Percentiles rank a stretch among this genome's conserved stretches.
Evolutionary conservation across 345 rosid species (phyloP).

Genomic region (Eucalyptus globulus): DNA sequence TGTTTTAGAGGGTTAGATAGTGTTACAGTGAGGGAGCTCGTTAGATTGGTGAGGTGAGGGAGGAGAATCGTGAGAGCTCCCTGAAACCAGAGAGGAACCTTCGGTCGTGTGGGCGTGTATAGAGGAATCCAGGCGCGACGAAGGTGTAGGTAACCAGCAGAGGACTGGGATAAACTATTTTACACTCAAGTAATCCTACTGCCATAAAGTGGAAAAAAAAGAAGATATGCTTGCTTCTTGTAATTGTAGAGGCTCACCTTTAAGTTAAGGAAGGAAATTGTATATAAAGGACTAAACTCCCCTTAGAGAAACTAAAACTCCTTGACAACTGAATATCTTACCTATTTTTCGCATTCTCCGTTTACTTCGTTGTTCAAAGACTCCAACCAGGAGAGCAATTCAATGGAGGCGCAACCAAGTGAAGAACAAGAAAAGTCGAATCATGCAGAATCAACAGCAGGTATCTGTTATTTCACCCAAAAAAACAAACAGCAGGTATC

Average conservation of each 20-base stretch:
- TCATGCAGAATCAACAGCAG: background rate
- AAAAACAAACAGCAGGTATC: background rate
- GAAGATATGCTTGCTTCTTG: background rate
- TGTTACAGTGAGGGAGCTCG: background rate
- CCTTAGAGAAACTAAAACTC: background rate
- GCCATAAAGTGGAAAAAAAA: background rate
- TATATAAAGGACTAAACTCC: background rate
- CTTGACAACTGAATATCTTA: background rate
- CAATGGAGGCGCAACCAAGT: background rate
- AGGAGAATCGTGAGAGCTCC: no score
- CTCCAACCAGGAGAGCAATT: background rate
- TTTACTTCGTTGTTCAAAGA: background rate
- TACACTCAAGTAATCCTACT: background rate
- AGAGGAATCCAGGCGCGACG: no score
- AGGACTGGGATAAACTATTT: background rate
- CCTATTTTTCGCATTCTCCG: background rate
- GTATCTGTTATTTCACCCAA: no score
- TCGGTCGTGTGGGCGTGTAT: no score
- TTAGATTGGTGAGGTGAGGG: background rate
- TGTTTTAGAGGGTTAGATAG: background rate
- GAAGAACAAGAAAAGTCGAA: background rate
- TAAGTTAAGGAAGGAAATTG: background rate
- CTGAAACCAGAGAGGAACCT: no score
- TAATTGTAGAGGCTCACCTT: background rate
- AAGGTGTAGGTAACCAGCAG: background rate